Conservation (phyloP, 495 filamentous ascomycete genomes). For the Acidomyces sp. region DNA sequence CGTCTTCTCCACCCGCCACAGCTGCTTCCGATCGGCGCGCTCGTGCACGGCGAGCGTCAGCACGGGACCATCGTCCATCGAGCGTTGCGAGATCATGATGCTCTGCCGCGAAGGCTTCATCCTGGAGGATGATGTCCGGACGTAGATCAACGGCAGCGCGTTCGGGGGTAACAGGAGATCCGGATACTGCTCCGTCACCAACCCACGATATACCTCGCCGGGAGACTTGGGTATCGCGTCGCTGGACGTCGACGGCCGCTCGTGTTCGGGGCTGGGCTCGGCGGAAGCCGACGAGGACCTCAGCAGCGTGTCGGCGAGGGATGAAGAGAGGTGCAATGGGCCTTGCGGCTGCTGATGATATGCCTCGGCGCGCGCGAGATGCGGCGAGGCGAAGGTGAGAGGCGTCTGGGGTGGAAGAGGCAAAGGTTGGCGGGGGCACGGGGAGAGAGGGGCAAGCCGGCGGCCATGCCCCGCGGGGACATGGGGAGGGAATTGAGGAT, state of each 20-base stretch:
- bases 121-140: constrained; percentile 83
- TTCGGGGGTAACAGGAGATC: constrained; percentile 75
- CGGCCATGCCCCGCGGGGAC: constrained; percentile 46
- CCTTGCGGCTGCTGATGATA: constrained; percentile 19
- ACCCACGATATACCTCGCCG: constrained; percentile 46
- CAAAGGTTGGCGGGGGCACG: constrained; percentile 54
- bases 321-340: too few species aligned
- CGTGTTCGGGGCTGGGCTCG: constrained; percentile 11
- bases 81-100: constrained; percentile 50
- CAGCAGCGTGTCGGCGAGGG: constrained; percentile 9
- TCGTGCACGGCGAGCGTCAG: constrained; percentile 81
- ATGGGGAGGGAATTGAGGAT: constrained; percentile 47
- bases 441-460: constrained; percentile 53
- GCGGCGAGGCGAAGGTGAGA: constrained; percentile 41
- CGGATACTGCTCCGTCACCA: constrained; percentile 72
- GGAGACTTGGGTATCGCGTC: constrained; percentile 14
- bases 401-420: constrained; percentile 50
- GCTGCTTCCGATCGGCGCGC: constrained; percentile 60
- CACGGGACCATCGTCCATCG: constrained; percentile 71
- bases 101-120: constrained; percentile 82
- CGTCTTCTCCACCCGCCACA: constrained; percentile 92
- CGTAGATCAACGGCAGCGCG: constrained; percentile 72
- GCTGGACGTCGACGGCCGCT: constrained; percentile 13
- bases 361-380: constrained; percentile 22
- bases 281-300: too few species aligned